phyloP scores from a whole-genome alignment of 352 stramenopile species.

The Phytophthora boehmeriae region DNA sequence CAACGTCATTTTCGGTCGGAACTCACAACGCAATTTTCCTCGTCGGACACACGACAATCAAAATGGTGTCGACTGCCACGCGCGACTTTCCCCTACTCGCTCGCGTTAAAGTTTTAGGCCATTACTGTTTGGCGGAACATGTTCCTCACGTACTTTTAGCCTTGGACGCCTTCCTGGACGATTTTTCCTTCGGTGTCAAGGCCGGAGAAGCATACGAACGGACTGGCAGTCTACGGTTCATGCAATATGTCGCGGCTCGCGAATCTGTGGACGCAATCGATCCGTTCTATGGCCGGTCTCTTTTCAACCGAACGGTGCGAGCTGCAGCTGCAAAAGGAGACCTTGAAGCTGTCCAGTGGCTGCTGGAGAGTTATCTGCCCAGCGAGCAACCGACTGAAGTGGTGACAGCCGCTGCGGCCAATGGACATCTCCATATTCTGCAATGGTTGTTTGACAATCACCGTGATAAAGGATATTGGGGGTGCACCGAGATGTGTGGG shows the following conservation, averaged over 20 bases:
- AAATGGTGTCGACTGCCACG: constrained; percentile 17
- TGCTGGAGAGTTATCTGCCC: constrained; percentile 28
- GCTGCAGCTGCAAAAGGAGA: constrained; percentile 23
- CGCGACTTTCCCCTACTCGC: constrained; percentile 27
- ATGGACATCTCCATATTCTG: constrained; percentile 33
- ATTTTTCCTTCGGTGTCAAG: constrained; percentile 24
- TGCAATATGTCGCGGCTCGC: constrained; percentile 38
- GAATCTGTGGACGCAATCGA: constrained; percentile 23
- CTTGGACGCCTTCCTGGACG: constrained; percentile 29
- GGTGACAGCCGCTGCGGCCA: constrained; percentile 24
- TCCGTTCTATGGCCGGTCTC: constrained; percentile 28
- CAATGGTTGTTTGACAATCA: constrained; percentile 31
- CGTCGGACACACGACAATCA: constrained; percentile 9
- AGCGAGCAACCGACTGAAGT: constrained; percentile 23
- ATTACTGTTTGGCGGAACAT: constrained; percentile 20
- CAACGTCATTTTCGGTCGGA: constrained; percentile 3
- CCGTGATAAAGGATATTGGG: constrained; percentile 32
- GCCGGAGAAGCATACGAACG: constrained; percentile 26
- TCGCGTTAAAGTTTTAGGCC: constrained; percentile 18
- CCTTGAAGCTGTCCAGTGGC: constrained; percentile 27
- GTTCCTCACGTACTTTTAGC: constrained; percentile 25
- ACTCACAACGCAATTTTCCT: constrained; percentile 31
- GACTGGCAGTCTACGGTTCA: constrained; percentile 26
- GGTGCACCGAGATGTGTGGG: constrained; percentile 37
- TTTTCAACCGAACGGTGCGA: constrained; percentile 29